Base-by-base conservation (phyloP, 2,329 filamentous ascomycete species). In the Lachnellula occidentalis region DNA sequence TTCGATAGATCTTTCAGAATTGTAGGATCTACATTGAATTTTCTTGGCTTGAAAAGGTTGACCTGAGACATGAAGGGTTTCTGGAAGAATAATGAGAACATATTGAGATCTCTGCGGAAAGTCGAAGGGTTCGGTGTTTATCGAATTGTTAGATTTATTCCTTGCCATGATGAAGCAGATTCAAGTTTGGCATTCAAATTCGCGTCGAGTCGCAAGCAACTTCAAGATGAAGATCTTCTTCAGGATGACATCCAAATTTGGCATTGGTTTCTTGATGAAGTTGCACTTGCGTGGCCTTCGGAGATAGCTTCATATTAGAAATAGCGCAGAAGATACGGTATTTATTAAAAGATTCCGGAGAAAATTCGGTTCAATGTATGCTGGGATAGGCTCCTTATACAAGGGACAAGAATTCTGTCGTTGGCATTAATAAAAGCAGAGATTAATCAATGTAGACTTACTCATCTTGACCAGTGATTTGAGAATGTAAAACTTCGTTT, bases 11-110 rank as follows among this genome's bases (percentile, higher is more conserved):
- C 48, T 53, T 55, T 50, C 46, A 39, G 9, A 17, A 21, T 46
- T 53, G 47, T 46, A 50, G 50, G 56, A 58, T 58, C 56, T 41
- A 27, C 54, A 49, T 48, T 46, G 34, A 24, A 43, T 36, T 39
- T 46, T 31, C 17, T 45, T 43, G 39, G 37, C 34, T 19, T 47
- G 11, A 55, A 42, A 21, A 53, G 36, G 45, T 43, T 48, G 45
- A 37, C 15, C 45, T 45, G 48, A 51, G 37, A 17, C 43, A 34
- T 21, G 34, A 14, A 15, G 43, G 47, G 34, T 27, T 24, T 17
- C 45, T 45, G 34, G 50, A 19, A 45, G 31, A 17, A 48, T 22
- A 22, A 46, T 15, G 43, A 48, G 14, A 22, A 21, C n/a, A n/a
- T n/a, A n/a, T n/a, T n/a, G n/a, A n/a, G n/a, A n/a, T n/a, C n/a